These are phyloP conservation scores for Annona cherimola DNA, from an alignment of 164 flowering plant species.

Conservation along the genomic window DNA sequence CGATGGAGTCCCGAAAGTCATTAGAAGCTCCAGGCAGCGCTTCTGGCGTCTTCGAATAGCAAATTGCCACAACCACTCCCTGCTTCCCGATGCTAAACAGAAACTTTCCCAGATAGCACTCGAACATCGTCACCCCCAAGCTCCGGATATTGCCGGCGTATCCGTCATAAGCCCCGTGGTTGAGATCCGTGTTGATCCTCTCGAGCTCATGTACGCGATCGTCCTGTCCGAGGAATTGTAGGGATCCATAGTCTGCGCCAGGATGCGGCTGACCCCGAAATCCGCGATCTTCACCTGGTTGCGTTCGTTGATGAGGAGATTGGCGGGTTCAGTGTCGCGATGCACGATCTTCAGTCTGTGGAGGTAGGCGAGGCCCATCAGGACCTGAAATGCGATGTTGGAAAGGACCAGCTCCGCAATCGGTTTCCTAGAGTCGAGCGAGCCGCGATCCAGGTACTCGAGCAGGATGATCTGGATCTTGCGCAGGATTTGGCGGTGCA, in stretches of 20 bases:
- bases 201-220: constrained; percentile 91
- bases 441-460: constrained; percentile 86
- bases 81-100: constrained; percentile 61
- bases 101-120: constrained; percentile 72
- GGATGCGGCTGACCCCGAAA: constrained; percentile 65
- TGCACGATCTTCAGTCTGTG: constrained; percentile 71
- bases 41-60: constrained; percentile 77
- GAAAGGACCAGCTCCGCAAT: constrained; percentile 49
- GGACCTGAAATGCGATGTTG: constrained; percentile 49
- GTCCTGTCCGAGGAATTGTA: constrained; percentile 84
- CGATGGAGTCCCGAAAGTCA: constrained; percentile 60
- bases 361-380: constrained; percentile 57
- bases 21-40: constrained; percentile 62
- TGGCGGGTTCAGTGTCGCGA: constrained; percentile 81
- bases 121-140: constrained; percentile 77
- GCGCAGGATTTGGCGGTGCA: too few relatives aligned
- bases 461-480: constrained; percentile 79
- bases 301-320: constrained; percentile 49
- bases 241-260: constrained; percentile 74
- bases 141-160: constrained; percentile 95
- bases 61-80: constrained; percentile 85
- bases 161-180: constrained; percentile 71
- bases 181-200: constrained; percentile 77
- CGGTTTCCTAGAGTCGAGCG: constrained; percentile 47
- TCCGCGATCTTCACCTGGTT: constrained; percentile 77